Evolutionary conservation across 441 rosid genomes (phyloP), one percentile per base, ranked within the genome.

Genomic region (Biscutella laevigata): DNA sequence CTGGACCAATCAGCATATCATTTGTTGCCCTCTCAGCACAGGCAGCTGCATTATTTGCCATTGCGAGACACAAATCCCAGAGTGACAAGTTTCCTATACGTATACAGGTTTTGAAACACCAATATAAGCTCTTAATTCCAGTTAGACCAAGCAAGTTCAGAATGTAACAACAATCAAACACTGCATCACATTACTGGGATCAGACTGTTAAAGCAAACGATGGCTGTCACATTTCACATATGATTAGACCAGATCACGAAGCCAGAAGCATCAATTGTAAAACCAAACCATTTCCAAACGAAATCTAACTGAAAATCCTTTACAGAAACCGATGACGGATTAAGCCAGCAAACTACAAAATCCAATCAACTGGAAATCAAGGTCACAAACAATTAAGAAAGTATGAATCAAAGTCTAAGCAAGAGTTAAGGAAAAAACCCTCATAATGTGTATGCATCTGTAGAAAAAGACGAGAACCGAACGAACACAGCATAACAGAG

Each of bases 21-120:
- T 77, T 88, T 0, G 97, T 92, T 9, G 97, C 97, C 64, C 97
- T 86, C 76, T 92, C 99, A 17, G 95, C 99, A 58, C 81, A 84
- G n/a, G 95, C 71, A 22, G 92, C 79, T 8, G 79, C 94, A 60
- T 63, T 78, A 67, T 70, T 74, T 12, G 89, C 84, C 98, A 91
- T 91, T 48, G 9, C n/a, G 2, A 52, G 45, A 32, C 20, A 35
- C 36, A 53, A 26, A 32, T 39, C 50, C 59, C 3, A 16, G 15
- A 60, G 43, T 5, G 53, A 28, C 50, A 45, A 50, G 38, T 11
- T 46, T 20, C 25, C 59, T 26, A 13, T 4, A 30, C 50, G 21
- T 37, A 47, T 7, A 47, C 28, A 36, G 6, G 16, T 24, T 26
- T 17, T 17, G 6, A 47, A 22, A 30, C 34, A 39, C 33, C 27